These are phyloP conservation scores for Rehmannia glutinosa DNA, from an alignment of 257 asterid species.

Conservation along the genomic window DNA sequence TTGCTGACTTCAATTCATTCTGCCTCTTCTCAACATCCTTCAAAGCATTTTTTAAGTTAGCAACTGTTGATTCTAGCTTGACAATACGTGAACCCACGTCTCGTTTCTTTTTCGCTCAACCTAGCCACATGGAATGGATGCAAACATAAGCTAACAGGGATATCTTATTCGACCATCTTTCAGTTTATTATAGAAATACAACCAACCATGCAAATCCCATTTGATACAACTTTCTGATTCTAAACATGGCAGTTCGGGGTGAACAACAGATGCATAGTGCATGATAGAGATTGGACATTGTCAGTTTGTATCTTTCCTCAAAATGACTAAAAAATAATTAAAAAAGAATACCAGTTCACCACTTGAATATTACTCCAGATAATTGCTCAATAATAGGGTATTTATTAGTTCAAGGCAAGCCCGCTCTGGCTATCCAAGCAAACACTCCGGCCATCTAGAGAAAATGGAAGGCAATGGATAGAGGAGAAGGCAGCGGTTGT, in stretches of 20 bases:
- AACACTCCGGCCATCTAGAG: no score
- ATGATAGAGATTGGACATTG: no score
- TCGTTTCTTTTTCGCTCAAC: slow-evolving; percentile 90
- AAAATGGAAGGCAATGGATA: background rate
- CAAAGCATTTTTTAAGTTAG: slow-evolving; percentile 46
- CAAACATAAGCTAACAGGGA: slow-evolving; percentile 9
- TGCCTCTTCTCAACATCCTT: slow-evolving; percentile 59
- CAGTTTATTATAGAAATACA: slow-evolving; percentile 2
- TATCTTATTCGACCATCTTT: slow-evolving; percentile 1
- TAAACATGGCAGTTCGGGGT: no score
- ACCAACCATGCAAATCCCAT: background rate
- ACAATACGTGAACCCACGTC: slow-evolving; percentile 79
- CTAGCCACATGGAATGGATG: slow-evolving; percentile 39
- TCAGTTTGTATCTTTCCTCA: no score
- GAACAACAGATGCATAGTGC: no score
- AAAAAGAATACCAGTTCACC: no score
- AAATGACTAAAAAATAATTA: no score
- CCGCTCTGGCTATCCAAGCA: no score
- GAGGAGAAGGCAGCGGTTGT: background rate
- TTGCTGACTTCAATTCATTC: slow-evolving; percentile 53
- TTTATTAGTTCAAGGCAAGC: no score
- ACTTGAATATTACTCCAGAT: no score
- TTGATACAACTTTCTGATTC: no score
- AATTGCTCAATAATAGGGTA: no score
- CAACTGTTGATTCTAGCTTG: slow-evolving; percentile 69